phyloP scores from a whole-genome alignment of 2,329 filamentous ascomycete species.

The Colletotrichum sp. region DNA sequence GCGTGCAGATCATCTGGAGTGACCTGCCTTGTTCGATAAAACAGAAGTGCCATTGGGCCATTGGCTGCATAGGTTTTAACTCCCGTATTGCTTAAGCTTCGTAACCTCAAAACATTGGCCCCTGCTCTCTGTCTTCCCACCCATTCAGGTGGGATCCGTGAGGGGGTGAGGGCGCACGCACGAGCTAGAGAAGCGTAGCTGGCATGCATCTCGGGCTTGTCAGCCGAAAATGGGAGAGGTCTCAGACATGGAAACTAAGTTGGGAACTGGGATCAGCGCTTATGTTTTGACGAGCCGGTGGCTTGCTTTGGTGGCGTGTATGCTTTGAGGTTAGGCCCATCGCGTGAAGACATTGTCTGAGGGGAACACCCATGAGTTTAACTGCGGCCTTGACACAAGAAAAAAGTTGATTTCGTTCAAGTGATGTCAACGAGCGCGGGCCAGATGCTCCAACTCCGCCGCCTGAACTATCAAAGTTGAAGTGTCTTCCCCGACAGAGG shows the following conservation, averaged over 20 bases:
- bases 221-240: background rate
- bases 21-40: background rate
- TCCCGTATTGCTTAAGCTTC: background rate
- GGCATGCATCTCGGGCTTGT: background rate
- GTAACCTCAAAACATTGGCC: background rate
- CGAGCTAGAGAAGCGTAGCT: background rate
- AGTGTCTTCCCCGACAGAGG: background rate
- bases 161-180: background rate
- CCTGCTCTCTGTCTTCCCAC: background rate
- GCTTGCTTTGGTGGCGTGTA: background rate
- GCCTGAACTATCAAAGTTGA: background rate
- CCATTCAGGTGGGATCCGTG: background rate
- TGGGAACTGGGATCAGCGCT: background rate
- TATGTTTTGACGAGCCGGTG: background rate
- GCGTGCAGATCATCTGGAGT: background rate
- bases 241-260: background rate
- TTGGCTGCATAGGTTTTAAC: background rate
- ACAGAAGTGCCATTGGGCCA: background rate
- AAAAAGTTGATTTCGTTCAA: background rate
- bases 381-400: background rate
- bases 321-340: background rate
- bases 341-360: background rate
- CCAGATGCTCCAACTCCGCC: background rate
- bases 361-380: background rate
- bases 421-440: background rate